Evolutionary conservation across 768 basidiomycete genomes (phyloP).

Genomic region (Dioszegia aurantiaca): DNA sequence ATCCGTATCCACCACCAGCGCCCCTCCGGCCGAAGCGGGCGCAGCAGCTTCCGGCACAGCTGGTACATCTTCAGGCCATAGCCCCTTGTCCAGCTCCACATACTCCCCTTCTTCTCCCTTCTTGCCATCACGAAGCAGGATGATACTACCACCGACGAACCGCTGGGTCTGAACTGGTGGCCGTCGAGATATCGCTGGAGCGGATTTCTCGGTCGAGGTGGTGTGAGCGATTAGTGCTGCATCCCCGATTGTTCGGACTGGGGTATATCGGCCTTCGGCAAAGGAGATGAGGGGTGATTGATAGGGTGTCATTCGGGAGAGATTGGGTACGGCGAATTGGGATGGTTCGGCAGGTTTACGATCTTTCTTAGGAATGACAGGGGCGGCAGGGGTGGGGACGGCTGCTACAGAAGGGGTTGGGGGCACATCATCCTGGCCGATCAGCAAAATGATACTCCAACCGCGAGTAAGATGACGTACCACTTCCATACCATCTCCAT

Average conservation of each 20-base stretch:
- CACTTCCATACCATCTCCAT: slow-evolving; percentile 76
- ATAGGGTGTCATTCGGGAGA: slow-evolving; percentile 85
- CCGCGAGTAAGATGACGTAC: slow-evolving; percentile 3
- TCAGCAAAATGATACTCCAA: not conserved
- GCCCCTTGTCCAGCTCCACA: slow-evolving; percentile 58
- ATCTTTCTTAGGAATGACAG: slow-evolving; percentile 55
- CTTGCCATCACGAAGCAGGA: slow-evolving; percentile 74
- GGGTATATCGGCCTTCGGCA: slow-evolving; percentile 77
- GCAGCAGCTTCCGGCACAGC: slow-evolving; percentile 9
- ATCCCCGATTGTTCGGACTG: slow-evolving; percentile 69
- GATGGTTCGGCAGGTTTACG: slow-evolving; percentile 66
- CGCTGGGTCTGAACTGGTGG: slow-evolving; percentile 1
- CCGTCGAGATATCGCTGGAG: slow-evolving; percentile 9
- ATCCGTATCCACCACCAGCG: slow-evolving; percentile 47
- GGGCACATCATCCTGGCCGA: slow-evolving; percentile 59
- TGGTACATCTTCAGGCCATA: slow-evolving; percentile 28
- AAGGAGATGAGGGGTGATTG: slow-evolving; percentile 84
- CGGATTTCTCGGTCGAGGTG: slow-evolving; percentile 12
- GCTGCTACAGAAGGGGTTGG: slow-evolving; percentile 51
- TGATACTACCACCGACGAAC: slow-evolving; percentile 51
- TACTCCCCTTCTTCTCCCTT: slow-evolving; percentile 67
- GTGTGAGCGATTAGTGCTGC: not conserved
- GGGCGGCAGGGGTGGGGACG: no score
- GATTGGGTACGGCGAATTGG: slow-evolving; percentile 74
- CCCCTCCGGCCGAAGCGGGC: slow-evolving; percentile 22